Evolutionary conservation across 2,329 filamentous ascomycete species (phyloP), one percentile per base, ranked within the genome.

Genomic region (Biscogniauxia sp.): DNA sequence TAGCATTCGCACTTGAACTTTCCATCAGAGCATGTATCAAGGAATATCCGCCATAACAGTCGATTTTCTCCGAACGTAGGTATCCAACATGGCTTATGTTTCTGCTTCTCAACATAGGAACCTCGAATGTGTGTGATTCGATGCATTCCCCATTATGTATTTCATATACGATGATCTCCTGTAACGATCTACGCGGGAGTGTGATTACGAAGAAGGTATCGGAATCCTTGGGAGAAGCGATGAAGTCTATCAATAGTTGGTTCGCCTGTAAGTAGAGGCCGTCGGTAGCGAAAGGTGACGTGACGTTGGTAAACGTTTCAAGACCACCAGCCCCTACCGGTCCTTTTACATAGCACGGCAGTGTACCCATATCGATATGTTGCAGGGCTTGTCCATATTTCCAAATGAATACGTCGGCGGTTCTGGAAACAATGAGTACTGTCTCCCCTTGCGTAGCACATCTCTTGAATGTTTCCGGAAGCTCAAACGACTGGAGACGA

Each of bases 61-160:
- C 66, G 19, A 70, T 55, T 52, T 73, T 73, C 61, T 73, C 69
- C 70, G 70, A 73, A 8, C 64, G 68, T 1, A 74, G 57, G 41
- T 68, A 63, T 1, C 65, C 66, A 20, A 54, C 45, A 25, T 63
- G 62, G n/a, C 57, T 62, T 50, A 65, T 68, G 23, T 60, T 66
- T 8, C 59, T 54, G 20, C 58, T 54, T 8, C 60, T 64, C 51
- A 64, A 64, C 20, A 64, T 61, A n/a, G 62, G 54, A 20, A 66
- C 60, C 5, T 64, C 59, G 53, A 68, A 54, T 9, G 57, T 32
- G 37, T 72, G 69, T 9, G 67, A 69, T 25, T 50, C 69, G n/a
- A 45, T 51, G 19, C 67, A 45, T n/a, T 63, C 54, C 8, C 66
- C 68, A 15, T 66, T 49, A n/a, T 58, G 56, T 53, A 71, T 63